Conservation (phyloP, 331 rosid genomes). For the Pyrus hybrid region DNA sequence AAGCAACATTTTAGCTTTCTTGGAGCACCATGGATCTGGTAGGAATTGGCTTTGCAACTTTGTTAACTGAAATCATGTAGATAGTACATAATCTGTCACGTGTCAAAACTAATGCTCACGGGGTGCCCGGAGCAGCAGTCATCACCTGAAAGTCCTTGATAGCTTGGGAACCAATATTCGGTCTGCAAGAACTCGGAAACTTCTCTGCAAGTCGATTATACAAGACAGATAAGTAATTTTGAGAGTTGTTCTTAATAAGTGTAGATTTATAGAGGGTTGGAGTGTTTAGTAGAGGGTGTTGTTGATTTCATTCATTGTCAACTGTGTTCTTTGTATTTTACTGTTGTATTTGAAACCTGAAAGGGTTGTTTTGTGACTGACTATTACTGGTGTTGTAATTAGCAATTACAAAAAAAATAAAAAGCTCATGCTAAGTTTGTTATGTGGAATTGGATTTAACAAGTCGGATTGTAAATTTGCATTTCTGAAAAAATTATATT, state of each 20-base stretch:
- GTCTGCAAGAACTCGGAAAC: slow-evolving; percentile 24
- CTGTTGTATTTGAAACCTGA: slow-evolving; percentile 5
- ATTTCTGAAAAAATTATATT: no score
- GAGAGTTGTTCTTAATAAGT: neutral
- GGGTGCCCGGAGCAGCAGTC: slow-evolving; percentile 14
- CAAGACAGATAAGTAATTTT: slow-evolving; percentile 5
- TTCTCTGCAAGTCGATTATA: slow-evolving; percentile 5
- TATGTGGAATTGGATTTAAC: neutral
- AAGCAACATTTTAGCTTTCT: slow-evolving; percentile 6
- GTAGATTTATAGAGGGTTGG: slow-evolving; percentile 41
- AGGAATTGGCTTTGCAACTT: slow-evolving; percentile 23
- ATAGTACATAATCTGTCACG: slow-evolving; percentile 26
- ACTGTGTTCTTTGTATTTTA: slow-evolving; percentile 1
- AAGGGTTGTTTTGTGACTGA: slow-evolving; percentile 6
- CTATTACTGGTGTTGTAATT: slow-evolving; percentile 10
- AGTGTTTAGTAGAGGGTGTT: slow-evolving; percentile 44
- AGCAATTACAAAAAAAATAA: slow-evolving; percentile 13
- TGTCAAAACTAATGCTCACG: slow-evolving; percentile 10
- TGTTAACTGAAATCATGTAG: slow-evolving; percentile 21
- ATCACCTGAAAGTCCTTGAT: slow-evolving; percentile 23
- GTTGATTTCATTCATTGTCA: slow-evolving; percentile 36
- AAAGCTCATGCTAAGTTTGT: neutral
- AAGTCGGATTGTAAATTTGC: neutral
- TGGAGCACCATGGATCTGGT: slow-evolving; percentile 1
- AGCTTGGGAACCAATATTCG: slow-evolving; percentile 13